These are phyloP conservation scores for Zalaria sp. DNA, from an alignment of 2,329 filamentous ascomycete genomes.

Conservation along the genomic window DNA sequence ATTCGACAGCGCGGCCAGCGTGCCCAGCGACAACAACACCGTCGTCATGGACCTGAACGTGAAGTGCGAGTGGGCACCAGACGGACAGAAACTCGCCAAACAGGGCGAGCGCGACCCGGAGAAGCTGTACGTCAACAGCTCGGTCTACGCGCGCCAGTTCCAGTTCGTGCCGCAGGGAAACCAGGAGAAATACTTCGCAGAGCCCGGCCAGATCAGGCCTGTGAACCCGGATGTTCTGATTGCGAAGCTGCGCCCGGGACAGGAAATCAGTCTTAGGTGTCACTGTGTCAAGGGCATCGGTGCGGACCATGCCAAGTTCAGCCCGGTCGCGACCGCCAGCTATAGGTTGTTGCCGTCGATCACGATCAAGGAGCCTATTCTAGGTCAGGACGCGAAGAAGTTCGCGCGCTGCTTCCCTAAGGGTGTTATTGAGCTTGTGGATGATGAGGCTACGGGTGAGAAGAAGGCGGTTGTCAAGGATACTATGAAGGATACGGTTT, in stretches of 20 bases:
- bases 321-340: conserved; percentile 83
- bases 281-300: conserved; percentile 94
- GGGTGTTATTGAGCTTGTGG: conserved; percentile 73
- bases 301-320: conserved; percentile 92
- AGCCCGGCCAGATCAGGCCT: conserved; percentile 50
- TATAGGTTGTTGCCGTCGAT: conserved; percentile 88
- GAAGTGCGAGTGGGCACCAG: conserved; percentile 64
- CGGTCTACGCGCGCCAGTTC: conserved; percentile 44
- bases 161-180: conserved; percentile 62
- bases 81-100: conserved; percentile 41
- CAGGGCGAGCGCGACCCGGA: conserved; percentile 64
- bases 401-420: conserved; percentile 80
- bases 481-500: conserved; percentile 89
- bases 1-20: conserved; percentile 24
- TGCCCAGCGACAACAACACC: conserved; percentile 68
- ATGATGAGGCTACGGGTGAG: conserved; percentile 57
- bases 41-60: conserved; percentile 64
- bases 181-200: conserved; percentile 53
- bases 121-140: conserved; percentile 74
- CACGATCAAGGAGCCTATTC: conserved; percentile 66
- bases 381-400: conserved; percentile 76
- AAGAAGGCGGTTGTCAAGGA: conserved; percentile 76
- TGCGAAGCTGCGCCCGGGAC: conserved; percentile 82
- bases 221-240: conserved; percentile 88
- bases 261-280: conserved; percentile 73